Conservation (phyloP, 768 basidiomycete species). For the Suillus subluteus region DNA sequence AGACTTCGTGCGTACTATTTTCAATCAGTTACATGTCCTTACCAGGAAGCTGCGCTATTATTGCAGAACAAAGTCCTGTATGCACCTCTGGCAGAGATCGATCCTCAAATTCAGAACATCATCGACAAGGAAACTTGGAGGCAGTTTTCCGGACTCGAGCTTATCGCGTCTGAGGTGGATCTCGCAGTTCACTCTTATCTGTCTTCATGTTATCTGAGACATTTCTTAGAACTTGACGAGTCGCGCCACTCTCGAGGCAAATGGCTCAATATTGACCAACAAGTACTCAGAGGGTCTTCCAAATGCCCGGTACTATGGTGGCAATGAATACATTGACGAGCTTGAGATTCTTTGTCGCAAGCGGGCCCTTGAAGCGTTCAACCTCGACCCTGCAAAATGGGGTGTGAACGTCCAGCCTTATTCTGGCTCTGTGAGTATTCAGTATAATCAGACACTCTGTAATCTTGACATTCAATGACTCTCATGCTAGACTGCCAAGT, state of each 20-base stretch:
- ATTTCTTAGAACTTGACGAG: constrained; percentile 87
- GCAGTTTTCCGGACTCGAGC: constrained; percentile 95
- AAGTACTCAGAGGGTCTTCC: constrained; percentile 99
- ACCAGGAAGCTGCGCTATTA: constrained; percentile 8
- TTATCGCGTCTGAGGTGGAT: constrained; percentile 96
- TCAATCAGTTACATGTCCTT: background rate
- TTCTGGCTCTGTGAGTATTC: constrained; percentile 76
- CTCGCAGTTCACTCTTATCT: background rate
- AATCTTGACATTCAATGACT: constrained; percentile 13
- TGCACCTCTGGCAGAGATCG: constrained; percentile 83
- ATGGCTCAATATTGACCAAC: constrained; percentile 98
- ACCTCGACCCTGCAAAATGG: constrained; percentile 91
- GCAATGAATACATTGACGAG: constrained; percentile 97
- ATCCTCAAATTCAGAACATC: constrained; percentile 95
- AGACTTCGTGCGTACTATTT: constrained; percentile 54
- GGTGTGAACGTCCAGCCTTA: constrained; percentile 99
- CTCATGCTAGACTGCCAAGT: constrained; percentile 81
- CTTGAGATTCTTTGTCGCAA: constrained; percentile 94
- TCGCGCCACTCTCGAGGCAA: constrained; percentile 94
- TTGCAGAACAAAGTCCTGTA: constrained; percentile 91
- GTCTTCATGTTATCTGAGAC: constrained; percentile 13
- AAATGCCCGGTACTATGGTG: constrained; percentile 95
- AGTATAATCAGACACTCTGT: constrained; percentile 16
- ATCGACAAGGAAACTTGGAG: constrained; percentile 99
- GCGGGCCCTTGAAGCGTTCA: constrained; percentile 94